Evolutionary conservation across 148 eudicot species (phyloP).

Genomic region (Suaeda aralocaspica): DNA sequence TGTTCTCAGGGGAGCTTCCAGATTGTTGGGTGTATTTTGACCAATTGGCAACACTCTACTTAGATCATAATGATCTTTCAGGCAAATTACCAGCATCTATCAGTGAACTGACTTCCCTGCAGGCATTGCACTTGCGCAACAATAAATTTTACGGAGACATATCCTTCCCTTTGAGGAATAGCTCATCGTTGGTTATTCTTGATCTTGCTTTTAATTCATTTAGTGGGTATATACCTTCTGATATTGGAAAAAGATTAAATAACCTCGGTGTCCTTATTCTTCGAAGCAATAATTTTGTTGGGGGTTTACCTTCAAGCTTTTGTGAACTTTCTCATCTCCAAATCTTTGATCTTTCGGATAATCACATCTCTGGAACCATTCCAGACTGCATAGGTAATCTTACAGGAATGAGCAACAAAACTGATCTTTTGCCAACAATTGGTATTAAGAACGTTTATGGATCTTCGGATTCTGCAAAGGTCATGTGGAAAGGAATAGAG

Average conservation of each 20-base stretch:
- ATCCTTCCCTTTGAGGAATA: constrained; percentile 5
- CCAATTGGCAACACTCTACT: neutral
- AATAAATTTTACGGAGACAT: constrained; percentile 18
- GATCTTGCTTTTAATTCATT: constrained; percentile 19
- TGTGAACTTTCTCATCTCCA: constrained; percentile 18
- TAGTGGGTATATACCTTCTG: constrained; percentile 6
- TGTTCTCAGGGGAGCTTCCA: constrained; percentile 22
- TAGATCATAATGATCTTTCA: constrained; percentile 4
- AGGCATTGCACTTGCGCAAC: constrained; percentile 12
- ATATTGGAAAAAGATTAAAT: neutral
- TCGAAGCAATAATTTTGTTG: constrained; percentile 9
- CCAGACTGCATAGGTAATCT: constrained; percentile 15
- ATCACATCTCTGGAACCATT: constrained; percentile 15
- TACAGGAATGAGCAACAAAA: constrained; percentile 8
- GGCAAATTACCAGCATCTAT: constrained; percentile 6
- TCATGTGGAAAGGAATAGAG: constrained; percentile 21
- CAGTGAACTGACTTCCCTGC: neutral
- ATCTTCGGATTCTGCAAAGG: neutral
- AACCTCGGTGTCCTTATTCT: constrained; percentile 11
- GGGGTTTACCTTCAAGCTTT: constrained; percentile 12
- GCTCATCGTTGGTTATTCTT: constrained; percentile 11
- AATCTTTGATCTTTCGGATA: constrained; percentile 16
- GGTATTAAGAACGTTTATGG: neutral
- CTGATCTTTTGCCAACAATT: neutral
- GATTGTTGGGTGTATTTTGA: constrained; percentile 21